Percentiles rank a stretch among this genome's conserved stretches.
Conservation (phyloP, 2,329 filamentous ascomycete genomes). For the Aureobasidium pullulans region DNA sequence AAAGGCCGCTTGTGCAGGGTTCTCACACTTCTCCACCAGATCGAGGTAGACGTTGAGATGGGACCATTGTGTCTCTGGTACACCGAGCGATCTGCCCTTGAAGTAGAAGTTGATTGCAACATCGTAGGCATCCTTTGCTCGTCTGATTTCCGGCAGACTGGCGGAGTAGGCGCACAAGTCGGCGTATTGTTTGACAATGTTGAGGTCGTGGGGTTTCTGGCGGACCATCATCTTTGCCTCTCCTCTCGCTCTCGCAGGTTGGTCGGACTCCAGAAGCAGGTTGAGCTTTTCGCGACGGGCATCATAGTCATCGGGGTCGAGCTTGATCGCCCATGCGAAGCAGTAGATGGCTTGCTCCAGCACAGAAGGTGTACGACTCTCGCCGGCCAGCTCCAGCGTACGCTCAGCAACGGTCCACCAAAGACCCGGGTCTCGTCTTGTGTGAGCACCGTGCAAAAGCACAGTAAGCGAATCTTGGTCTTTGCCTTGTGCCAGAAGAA, state of each 20-base stretch:
- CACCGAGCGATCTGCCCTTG: slow-evolving; percentile 18
- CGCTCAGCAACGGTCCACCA: slow-evolving; percentile 53
- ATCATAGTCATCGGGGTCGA: slow-evolving; percentile 45
- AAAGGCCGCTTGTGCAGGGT: slow-evolving; percentile 58
- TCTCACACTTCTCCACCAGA: slow-evolving; percentile 59
- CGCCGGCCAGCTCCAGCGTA: slow-evolving; percentile 42
- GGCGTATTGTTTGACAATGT: slow-evolving; percentile 49
- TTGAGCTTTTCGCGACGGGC: slow-evolving; percentile 49
- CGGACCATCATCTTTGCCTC: slow-evolving; percentile 51
- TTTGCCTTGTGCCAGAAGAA: slow-evolving; percentile 49
- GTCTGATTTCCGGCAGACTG: slow-evolving; percentile 21
- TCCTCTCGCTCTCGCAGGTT: slow-evolving; percentile 39
- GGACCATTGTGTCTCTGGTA: slow-evolving; percentile 55
- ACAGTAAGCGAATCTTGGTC: slow-evolving; percentile 50
- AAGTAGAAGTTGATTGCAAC: slow-evolving; percentile 44
- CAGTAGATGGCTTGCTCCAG: slow-evolving; percentile 46
- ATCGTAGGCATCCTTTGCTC: slow-evolving; percentile 37
- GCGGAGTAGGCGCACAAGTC: slow-evolving; percentile 38
- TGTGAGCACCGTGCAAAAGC: slow-evolving; percentile 52
- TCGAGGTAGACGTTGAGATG: slow-evolving; percentile 82
- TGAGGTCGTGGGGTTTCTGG: slow-evolving; percentile 46
- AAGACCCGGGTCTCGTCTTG: slow-evolving; percentile 47
- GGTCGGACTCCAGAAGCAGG: slow-evolving; percentile 44
- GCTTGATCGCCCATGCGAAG: slow-evolving; percentile 46
- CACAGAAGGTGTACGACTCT: slow-evolving; percentile 31